Percentiles rank a stretch among this genome's conserved stretches.
Conservation (phyloP, 2,329 filamentous ascomycete species). For the Lasiodiplodia citricola region DNA sequence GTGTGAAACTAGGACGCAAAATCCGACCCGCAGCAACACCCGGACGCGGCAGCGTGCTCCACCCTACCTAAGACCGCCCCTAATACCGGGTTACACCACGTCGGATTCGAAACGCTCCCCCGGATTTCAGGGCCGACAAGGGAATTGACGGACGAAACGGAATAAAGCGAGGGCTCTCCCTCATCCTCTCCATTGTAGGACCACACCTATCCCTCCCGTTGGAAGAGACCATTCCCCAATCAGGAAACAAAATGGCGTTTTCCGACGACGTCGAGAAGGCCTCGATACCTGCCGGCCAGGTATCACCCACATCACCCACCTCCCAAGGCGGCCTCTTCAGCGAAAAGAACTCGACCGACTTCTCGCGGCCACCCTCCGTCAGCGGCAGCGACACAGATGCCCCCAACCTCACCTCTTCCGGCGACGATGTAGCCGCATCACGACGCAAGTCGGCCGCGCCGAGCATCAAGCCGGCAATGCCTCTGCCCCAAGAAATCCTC, state of each 20-base stretch:
- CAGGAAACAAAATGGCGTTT: not conserved
- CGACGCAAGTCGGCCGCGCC: not conserved
- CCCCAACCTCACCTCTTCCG: not conserved
- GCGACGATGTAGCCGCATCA: not conserved
- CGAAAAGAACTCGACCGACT: not conserved
- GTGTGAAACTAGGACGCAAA: not conserved
- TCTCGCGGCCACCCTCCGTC: not conserved
- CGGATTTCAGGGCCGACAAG: not conserved
- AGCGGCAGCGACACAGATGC: not conserved
- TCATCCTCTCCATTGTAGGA: not conserved
- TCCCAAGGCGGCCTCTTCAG: not conserved
- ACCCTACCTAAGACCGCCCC: not conserved
- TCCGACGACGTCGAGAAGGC: conserved; percentile 15
- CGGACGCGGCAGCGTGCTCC: not conserved
- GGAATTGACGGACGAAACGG: not conserved
- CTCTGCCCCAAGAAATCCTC: conserved; percentile 27
- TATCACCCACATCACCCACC: not conserved
- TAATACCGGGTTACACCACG: not conserved
- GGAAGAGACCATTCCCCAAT: not conserved
- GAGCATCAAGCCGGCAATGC: conserved; percentile 5
- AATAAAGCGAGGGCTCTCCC: not conserved
- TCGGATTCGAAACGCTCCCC: not conserved
- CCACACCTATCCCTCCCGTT: not conserved
- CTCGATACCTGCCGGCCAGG: not conserved
- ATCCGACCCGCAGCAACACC: not conserved